Conservation (phyloP, 306 rosid species). For the Quillaja saponaria region DNA sequence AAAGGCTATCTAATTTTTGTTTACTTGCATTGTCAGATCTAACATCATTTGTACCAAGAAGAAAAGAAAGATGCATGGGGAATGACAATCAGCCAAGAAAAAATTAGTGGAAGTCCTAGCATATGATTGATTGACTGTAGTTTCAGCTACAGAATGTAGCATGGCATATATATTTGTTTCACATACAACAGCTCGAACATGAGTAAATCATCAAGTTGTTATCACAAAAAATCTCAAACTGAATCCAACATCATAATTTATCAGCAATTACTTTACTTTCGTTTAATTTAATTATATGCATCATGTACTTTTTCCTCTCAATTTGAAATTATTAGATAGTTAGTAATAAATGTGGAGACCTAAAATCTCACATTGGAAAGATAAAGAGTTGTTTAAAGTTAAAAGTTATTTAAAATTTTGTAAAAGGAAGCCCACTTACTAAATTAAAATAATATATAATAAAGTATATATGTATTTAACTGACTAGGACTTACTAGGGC, state of each 20-base stretch:
- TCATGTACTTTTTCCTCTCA: no score
- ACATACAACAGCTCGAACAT: neutral
- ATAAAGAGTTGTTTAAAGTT: no score
- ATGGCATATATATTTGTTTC: conserved; percentile 1
- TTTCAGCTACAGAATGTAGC: neutral
- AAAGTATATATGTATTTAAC: no score
- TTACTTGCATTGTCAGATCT: conserved; percentile 66
- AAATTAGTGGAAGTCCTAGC: neutral
- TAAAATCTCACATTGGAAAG: no score
- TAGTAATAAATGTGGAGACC: no score
- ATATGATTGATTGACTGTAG: no score
- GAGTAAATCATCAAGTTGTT: neutral
- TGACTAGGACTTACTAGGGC: no score
- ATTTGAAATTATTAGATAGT: no score
- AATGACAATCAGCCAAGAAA: conserved; percentile 37
- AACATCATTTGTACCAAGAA: conserved; percentile 74
- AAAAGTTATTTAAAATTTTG: no score
- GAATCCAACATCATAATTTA: conserved; percentile 13
- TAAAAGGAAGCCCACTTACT: no score
- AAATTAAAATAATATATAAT: no score
- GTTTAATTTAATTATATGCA: no score
- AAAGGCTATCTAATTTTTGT: conserved; percentile 76
- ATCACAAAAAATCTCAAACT: conserved; percentile 14
- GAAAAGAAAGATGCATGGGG: conserved; percentile 78
- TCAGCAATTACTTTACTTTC: neutral